phyloP scores from a whole-genome alignment of 148 eudicot species.

The Fagopyrum esculentum region DNA sequence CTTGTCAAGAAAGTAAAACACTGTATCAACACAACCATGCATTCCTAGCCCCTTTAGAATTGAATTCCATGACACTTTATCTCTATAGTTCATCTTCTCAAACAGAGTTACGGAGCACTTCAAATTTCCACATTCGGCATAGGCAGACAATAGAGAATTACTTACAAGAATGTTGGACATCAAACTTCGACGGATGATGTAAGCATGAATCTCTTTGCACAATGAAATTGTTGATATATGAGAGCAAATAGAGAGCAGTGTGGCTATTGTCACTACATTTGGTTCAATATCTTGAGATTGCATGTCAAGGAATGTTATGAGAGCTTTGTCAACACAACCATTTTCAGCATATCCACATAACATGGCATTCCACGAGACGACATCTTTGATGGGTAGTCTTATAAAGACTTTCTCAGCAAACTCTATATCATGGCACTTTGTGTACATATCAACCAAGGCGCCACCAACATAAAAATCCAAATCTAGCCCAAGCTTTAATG shows the following conservation, averaged over 20 bases:
- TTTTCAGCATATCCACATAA: conserved; percentile 80
- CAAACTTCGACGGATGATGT: too few relatives aligned
- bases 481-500: conserved; percentile 30
- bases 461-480: conserved; percentile 31
- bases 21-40: conserved; percentile 51
- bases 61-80: conserved; percentile 80
- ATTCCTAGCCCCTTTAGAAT: conserved; percentile 75
- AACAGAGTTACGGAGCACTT: conserved; percentile 51
- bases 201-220: too few relatives aligned
- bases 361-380: conserved; percentile 75
- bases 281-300: conserved; percentile 33
- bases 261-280: conserved; percentile 55
- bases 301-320: conserved; percentile 21
- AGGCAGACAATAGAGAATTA: conserved; percentile 38
- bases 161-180: too few relatives aligned
- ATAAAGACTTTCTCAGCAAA: conserved; percentile 50
- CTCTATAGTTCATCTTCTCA: conserved; percentile 37
- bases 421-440: conserved; percentile 47
- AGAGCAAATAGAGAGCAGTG: conserved; percentile 55
- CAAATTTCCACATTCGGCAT: conserved; percentile 74
- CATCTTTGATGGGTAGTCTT: conserved; percentile 30
- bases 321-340: conserved; percentile 13
- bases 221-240: conserved; percentile 20
- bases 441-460: conserved; percentile 65
- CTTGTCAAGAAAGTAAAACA: conserved; percentile 21